A percentile compares a stretch with the other conserved stretches of the same genome.
Evolutionary conservation across 768 basidiomycete genomes (phyloP).

Genomic region (Trametes cubensis): DNA sequence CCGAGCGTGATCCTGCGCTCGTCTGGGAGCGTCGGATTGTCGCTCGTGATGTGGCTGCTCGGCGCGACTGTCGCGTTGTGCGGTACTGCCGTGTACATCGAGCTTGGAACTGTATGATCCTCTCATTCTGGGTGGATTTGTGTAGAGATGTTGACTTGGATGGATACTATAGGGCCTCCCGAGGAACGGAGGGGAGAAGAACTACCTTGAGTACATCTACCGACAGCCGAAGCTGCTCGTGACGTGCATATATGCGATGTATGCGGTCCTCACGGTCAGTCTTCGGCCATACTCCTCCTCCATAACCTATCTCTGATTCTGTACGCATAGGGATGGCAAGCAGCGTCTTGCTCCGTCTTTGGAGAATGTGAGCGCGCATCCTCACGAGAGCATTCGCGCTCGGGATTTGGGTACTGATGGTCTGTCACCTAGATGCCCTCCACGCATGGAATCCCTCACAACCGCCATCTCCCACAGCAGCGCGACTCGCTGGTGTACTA

Average conservation of each 20-base stretch:
- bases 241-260: conserved; percentile 61
- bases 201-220: conserved; percentile 74
- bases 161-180: conserved; percentile 55
- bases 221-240: conserved; percentile 60
- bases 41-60: conserved; percentile 70
- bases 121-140: neutral
- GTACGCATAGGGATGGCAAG: conserved; percentile 51
- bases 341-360: conserved; percentile 65
- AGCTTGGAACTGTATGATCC: conserved; percentile 64
- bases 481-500: conserved; percentile 55
- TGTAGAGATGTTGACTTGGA: neutral
- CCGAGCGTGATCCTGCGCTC: conserved; percentile 66
- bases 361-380: conserved; percentile 59
- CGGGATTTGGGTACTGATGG: neutral
- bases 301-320: neutral
- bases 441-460: conserved; percentile 50
- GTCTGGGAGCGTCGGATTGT: conserved; percentile 71
- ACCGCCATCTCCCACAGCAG: conserved; percentile 49
- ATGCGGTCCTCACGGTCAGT: conserved; percentile 59
- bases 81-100: conserved; percentile 74
- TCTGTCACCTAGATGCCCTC: conserved; percentile 51
- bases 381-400: no score
- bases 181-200: conserved; percentile 74
- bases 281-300: neutral
- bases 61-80: conserved; percentile 65